Percentiles rank a stretch among this genome's conserved stretches.
Conservation (phyloP, 2,329 filamentous ascomycete genomes). For the Sclerotinia minor region DNA sequence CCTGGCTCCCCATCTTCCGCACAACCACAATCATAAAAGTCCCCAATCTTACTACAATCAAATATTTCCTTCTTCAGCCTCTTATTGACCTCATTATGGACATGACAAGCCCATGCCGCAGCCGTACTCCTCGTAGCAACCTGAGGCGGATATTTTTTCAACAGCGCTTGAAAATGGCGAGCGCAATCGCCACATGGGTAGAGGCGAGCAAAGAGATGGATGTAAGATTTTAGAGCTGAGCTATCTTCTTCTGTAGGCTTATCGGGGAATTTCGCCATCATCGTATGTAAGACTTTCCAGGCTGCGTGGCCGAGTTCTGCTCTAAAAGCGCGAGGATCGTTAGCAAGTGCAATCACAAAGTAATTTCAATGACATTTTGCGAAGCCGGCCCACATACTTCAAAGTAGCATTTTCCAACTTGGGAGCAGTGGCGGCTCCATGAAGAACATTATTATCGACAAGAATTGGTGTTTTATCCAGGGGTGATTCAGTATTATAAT, state of each 20-base stretch:
- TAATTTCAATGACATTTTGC: not conserved
- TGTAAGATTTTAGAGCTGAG: slow-evolving; percentile 62
- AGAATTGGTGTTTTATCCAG: slow-evolving; percentile 29
- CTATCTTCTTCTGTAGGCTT: slow-evolving; percentile 63
- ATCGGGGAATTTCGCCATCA: slow-evolving; percentile 69
- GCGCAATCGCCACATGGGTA: slow-evolving; percentile 73
- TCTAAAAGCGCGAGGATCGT: slow-evolving; percentile 32
- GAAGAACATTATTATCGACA: slow-evolving; percentile 54
- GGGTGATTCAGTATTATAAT: slow-evolving; percentile 15
- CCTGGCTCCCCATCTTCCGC: slow-evolving; percentile 60
- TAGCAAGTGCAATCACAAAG: slow-evolving; percentile 20
- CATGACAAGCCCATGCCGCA: slow-evolving; percentile 67
- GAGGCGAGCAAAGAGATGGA: slow-evolving; percentile 65
- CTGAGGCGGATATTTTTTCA: slow-evolving; percentile 64
- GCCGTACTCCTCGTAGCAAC: slow-evolving; percentile 62
- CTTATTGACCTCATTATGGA: slow-evolving; percentile 68
- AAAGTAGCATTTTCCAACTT: slow-evolving; percentile 80
- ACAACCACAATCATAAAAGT: slow-evolving; percentile 72
- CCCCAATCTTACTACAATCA: slow-evolving; percentile 66
- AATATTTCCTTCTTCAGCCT: slow-evolving; percentile 61
- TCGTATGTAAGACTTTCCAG: slow-evolving; percentile 71
- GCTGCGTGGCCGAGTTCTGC: slow-evolving; percentile 65
- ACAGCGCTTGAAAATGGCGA: slow-evolving; percentile 62
- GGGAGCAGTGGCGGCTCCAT: slow-evolving; percentile 72
- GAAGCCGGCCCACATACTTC: slow-evolving; percentile 54